Base-by-base conservation (phyloP, 306 rosid species). In the Quercus suber region DNA sequence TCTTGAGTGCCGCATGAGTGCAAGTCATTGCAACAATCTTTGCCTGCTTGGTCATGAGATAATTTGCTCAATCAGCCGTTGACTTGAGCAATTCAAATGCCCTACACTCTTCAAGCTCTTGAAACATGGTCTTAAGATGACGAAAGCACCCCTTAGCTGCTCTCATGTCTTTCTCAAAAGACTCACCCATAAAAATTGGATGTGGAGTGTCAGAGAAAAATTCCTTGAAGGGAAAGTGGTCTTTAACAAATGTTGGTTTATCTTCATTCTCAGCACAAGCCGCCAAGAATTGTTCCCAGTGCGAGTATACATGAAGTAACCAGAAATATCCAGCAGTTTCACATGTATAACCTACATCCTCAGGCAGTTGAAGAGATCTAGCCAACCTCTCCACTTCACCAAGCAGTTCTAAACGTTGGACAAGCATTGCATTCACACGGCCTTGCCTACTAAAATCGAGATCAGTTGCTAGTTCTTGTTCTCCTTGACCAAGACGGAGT, bases 21-120 rank as follows among this genome's bases (percentile, higher is more conserved):
- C 99, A 95, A 18, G 99, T 95, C 99, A 95, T 95, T 28, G 99
- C 99, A 78, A 95, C 99, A 79, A 95, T 95, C 90, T 95, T 95
- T 67, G 99, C 99, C 82, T 95, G 99, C 90, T 95, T 95, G 63
- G 99, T 95, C 98, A 91, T 95, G 80, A 95, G 83, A 87, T 95
- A 93, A 79, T 95, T 95, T 71, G 99, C 99, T 64, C 98, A 89
- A 83, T 95, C 98, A 82, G 99, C 98, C 31, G 97, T 95, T 64
- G 99, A 95, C 92, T 95, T 95, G 10, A 95, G 96, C 71, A 93
- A 83, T 77, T 95, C 99, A 78, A 93, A 95, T 49, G 99, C 99
- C 73, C 97, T 89, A 35, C 99, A 95, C 87, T 95, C 99, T 91
- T 95, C 98, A 84, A 95, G 98, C 82, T 95, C 99, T 84, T 93